Evolutionary conservation across 2,329 filamentous ascomycete species (phyloP), one percentile per base, ranked within the genome.

Genomic region (Amauroascus verrucosus): DNA sequence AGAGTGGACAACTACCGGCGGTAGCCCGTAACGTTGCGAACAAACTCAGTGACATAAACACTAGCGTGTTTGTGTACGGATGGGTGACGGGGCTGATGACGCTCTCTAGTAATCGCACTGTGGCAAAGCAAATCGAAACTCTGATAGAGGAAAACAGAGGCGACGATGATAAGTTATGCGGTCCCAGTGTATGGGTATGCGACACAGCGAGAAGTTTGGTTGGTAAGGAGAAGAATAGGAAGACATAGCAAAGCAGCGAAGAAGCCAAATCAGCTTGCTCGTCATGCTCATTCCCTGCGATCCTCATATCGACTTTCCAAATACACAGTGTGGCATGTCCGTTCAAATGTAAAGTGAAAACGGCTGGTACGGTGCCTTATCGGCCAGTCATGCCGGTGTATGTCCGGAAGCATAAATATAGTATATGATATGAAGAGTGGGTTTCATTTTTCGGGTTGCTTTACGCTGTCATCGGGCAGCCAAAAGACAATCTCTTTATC

Each of bases 401-500:
- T 46, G 44, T 7, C 33, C n/a, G 13, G 26, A 33, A 33, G 11
- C 16, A 9, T n/a, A 14, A 33, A 13, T 13, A 46, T 5, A 13
- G 14, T 14, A n/a, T 44, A 28, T 24, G 22, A 22, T 44, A 44
- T 24, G 18, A 13, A 35, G 2, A 7, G 8, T 20, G n/a, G 5
- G 1, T 20, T 22, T 61, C 65, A 67, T 58, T 69, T 67, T 35
- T 70, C 66, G 1, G 64, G 56, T 6, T 61, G 49, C 55, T 63
- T 66, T n/a, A 62, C 57, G 37, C 57, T 56, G 41, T 81, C 79
- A 65, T 88, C 85, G 1, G 86, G 86, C 33, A 87, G 68, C 85
- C 86, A 90, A 61, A 90, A 87, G 18, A 87, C 71, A 56, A 88
- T 74, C 51, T 96, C 89, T 64, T 85, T 85, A 62, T 97, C 90